These are phyloP conservation scores for Nitzschia sp. DNA, from an alignment of 108 stramenopile species.

Conservation along the genomic window DNA sequence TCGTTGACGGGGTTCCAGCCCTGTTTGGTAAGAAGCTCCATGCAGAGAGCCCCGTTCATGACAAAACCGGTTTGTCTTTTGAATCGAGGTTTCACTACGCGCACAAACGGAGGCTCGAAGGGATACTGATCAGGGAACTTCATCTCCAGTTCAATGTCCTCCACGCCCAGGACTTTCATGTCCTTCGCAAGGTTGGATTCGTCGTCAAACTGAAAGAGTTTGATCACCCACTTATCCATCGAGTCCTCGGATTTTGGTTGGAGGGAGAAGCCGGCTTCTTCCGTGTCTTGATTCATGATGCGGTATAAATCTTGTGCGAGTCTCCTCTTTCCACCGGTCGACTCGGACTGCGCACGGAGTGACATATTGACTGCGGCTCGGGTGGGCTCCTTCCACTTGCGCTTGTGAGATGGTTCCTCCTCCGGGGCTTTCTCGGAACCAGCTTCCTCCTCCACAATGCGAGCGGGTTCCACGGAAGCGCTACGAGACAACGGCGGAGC, in stretches of 20 bases:
- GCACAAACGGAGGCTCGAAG: constrained; percentile 90
- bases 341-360: constrained; percentile 81
- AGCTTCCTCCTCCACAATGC: constrained; percentile 38
- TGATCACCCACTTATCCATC: constrained; percentile 89
- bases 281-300: constrained; percentile 85
- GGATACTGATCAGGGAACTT: constrained; percentile 92
- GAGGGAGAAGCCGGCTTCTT: constrained; percentile 82
- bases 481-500: constrained; percentile 12
- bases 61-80: constrained; percentile 92
- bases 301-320: constrained; percentile 84
- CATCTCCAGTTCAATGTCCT: constrained; percentile 90
- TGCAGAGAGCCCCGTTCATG: constrained; percentile 92
- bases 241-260: constrained; percentile 71
- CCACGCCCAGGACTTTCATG: constrained; percentile 66
- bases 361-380: constrained; percentile 78
- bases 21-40: constrained; percentile 91
- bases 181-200: constrained; percentile 83
- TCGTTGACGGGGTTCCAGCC: constrained; percentile 95
- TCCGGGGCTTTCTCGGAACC: neutral
- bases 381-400: constrained; percentile 79
- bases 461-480: constrained; percentile 21
- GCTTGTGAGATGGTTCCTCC: constrained; percentile 22
- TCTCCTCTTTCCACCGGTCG: constrained; percentile 77
- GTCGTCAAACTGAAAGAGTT: constrained; percentile 85
- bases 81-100: constrained; percentile 86